These are phyloP conservation scores for Diaporthe citrichinensis DNA, from an alignment of 2,329 filamentous ascomycete genomes.

Conservation along the genomic window DNA sequence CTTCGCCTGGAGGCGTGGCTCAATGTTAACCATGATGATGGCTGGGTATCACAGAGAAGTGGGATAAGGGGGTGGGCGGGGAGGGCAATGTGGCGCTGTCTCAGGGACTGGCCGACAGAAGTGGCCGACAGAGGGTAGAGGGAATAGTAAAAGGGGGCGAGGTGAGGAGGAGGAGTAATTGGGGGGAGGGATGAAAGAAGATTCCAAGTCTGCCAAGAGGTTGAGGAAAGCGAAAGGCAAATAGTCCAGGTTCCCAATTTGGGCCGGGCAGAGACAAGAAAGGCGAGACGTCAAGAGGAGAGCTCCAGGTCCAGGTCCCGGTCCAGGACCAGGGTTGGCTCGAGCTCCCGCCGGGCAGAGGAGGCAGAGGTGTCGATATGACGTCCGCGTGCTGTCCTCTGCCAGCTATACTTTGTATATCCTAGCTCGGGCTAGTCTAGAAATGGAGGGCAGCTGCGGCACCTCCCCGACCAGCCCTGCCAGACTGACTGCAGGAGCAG, in stretches of 20 bases:
- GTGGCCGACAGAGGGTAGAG: neutral
- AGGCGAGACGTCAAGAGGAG: slow-evolving; percentile 26
- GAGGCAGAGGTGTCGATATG: slow-evolving; percentile 20
- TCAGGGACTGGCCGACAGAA: neutral
- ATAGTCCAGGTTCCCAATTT: slow-evolving; percentile 24
- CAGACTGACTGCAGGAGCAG: neutral
- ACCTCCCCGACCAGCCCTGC: slow-evolving; percentile 11
- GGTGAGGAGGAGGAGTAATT: neutral
- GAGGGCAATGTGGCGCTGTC: neutral
- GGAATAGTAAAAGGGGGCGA: neutral
- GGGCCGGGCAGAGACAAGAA: slow-evolving; percentile 13
- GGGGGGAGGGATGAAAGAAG: neutral
- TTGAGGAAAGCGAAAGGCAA: slow-evolving; percentile 31
- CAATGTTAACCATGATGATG: slow-evolving; percentile 36
- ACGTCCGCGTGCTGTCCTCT: slow-evolving; percentile 15
- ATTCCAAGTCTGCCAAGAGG: slow-evolving; percentile 30
- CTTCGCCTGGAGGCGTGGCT: slow-evolving; percentile 66
- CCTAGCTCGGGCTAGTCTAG: slow-evolving; percentile 8
- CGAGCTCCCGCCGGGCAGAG: slow-evolving; percentile 20
- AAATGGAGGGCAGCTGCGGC: too few relatives aligned
- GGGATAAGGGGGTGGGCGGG: neutral
- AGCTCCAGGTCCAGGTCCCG: slow-evolving; percentile 22
- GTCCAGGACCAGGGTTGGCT: slow-evolving; percentile 23
- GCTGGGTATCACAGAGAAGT: slow-evolving; percentile 34
- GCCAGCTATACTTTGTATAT: neutral